Base-by-base conservation (phyloP, 345 rosid genomes). In the Eucalyptus regnans region DNA sequence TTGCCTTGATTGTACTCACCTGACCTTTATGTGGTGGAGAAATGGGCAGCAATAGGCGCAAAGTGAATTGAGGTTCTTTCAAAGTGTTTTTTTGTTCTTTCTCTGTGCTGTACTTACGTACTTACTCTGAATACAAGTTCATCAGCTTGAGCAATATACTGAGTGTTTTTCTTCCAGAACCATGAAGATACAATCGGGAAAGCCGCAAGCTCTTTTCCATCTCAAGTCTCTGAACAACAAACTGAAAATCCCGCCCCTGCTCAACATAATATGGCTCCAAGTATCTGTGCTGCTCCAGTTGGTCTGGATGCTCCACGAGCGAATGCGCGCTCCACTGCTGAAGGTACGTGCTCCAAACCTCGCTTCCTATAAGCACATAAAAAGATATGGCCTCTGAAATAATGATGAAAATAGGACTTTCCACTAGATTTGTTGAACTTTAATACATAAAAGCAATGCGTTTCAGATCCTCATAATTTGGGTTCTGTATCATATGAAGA, bases 201-300 rank as follows among this genome's bases (percentile, higher is more conserved):
- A 17, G 4, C 12, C 62, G 23, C 62, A 22, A 22, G 62, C 5
- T 56, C 62, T 56, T 2, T 56, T 0, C 88, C 68, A 79, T 87
- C 87, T 85, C 94, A 92, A 86, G 64, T 87, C 89, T 87, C 89
- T 25, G n/a, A n/a, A n/a, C n/a, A n/a, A n/a, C n/a, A n/a, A n/a
- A n/a, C n/a, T n/a, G n/a, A 58, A 49, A 54, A 91, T 23, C 15
- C 13, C n/a, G 6, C n/a, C 4, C 66, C 66, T 5, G 14, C 5
- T 58, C 64, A 25, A 5, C 4, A 11, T 25, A 10, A 23, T 58
- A 23, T 25, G 66, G 66, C 66, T 60, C 4, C 66, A 60, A 1
- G 33, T 8, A 56, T 4, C 66, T 5, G n/a, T 27, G 29, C 66
- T 60, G 1, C 68, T 60, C 66, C 15, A 0, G 66, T 25, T 60